Percentiles rank a stretch among this genome's conserved stretches.
phyloP scores from a whole-genome alignment of 1,284 basidiomycete genomes.

The Serendipita sp. region DNA sequence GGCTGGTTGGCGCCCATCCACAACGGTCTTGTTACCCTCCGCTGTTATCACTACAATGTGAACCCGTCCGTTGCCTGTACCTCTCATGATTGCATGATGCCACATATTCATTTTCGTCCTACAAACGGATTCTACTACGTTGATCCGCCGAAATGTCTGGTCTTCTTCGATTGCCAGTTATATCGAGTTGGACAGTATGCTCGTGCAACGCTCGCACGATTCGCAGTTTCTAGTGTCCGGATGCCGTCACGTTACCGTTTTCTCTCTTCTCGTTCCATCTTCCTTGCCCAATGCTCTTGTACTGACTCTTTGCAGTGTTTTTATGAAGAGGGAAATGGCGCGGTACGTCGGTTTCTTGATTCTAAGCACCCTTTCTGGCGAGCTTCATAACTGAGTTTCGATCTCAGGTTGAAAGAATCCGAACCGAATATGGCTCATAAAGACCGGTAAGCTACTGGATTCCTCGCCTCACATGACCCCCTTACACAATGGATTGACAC shows the following conservation, averaged over 20 bases:
- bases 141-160: not conserved
- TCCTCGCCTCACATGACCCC: conserved; percentile 10
- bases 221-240: not conserved
- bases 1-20: not conserved
- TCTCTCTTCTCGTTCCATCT: no score
- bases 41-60: not conserved
- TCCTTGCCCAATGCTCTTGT: no score
- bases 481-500: conserved; percentile 9
- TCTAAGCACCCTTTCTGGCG: not conserved
- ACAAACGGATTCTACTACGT: no score
- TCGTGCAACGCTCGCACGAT: not conserved
- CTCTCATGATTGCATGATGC: no score
- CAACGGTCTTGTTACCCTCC: not conserved
- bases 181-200: not conserved
- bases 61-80: not conserved
- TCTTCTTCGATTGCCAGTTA: not conserved
- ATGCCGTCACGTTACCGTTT: not conserved
- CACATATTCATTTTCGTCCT: no score
- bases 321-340: conserved; percentile 6
- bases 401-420: conserved; percentile 38
- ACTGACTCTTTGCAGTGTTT: conserved; percentile 1
- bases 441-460: conserved; percentile 38
- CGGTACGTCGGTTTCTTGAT: not conserved
- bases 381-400: not conserved
- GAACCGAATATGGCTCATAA: conserved; percentile 55